Base-by-base conservation (phyloP, 257 asterid species). In the Solanum phureja region DNA sequence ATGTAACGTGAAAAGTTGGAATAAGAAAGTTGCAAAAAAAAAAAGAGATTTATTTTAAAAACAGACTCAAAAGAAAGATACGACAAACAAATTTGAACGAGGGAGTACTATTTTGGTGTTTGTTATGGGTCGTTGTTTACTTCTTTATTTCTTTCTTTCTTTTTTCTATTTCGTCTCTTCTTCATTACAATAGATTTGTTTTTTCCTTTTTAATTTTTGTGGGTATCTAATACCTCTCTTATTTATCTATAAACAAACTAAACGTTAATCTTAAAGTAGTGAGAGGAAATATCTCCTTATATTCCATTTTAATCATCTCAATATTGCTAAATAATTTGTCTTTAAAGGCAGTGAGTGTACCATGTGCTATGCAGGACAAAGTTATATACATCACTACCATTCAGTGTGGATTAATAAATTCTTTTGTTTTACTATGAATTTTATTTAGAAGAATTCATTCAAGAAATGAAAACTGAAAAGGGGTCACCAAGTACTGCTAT, bases 111-210 rank as follows among this genome's bases (percentile, higher is more conserved):
- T 46, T 52, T 84, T 74, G 83, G 69, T 83, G 21, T 84, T 37
- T 49, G 42, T 86, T 58, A 83, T 49, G 33, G 88, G 24, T 73
- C 49, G 58, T 12, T 76, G 58, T 76, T 76, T 23, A 23, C 34
- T 76, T 27, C 13, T 40, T 76, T 34, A 8, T 72, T 34, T 7
- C 35, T n/a, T 40, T 7, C 35, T n/a, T 40, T 33, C 35, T 33
- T 34, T 42, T 13, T 40, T 42, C 34, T 40, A 8, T 77, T 77
- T 40, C 1, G 23, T 76, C 83, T 13, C 8, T 24, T 42, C 84
- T 77, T 44, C 35, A 24, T 42, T n/a, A 40, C 35, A 77, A 77
- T 77, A n/a, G 37, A 38, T 38, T 11, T 37, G 27, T 40, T 72
- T 72, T 73, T 73, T 34, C 38, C 27, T 14, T 73, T 16, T 73